These are phyloP conservation scores for Rhinocladiella mackenziei DNA, from an alignment of 2,329 filamentous ascomycete species.

Conservation along the genomic window DNA sequence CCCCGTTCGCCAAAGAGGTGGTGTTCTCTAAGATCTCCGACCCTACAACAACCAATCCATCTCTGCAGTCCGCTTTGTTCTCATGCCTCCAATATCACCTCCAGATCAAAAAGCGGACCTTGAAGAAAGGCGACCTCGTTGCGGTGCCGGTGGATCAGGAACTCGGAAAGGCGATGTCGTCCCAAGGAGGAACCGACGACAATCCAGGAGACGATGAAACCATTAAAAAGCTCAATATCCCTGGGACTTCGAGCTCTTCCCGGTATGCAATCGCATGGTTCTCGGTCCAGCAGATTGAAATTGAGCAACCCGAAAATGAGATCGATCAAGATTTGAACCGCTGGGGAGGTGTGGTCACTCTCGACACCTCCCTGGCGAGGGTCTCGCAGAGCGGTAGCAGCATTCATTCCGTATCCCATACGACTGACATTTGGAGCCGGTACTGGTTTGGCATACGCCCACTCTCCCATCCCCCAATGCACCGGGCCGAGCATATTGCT, in stretches of 20 bases:
- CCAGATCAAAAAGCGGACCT: conserved; percentile 72
- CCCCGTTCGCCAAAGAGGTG: conserved; percentile 68
- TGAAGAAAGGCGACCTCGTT: conserved; percentile 83
- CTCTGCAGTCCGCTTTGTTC: conserved; percentile 80
- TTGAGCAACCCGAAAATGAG: conserved; percentile 40
- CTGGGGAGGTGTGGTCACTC: conserved; percentile 82
- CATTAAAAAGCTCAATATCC: conserved; percentile 39
- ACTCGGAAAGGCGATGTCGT: conserved; percentile 75
- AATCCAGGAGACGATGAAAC: conserved; percentile 69
- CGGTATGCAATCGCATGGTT: conserved; percentile 67
- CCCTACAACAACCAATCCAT: conserved; percentile 78
- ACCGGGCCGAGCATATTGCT: conserved; percentile 35
- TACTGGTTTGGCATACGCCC: conserved; percentile 80
- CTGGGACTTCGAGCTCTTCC: conserved; percentile 13
- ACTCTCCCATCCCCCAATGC: conserved; percentile 48
- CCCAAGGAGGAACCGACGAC: conserved; percentile 55
- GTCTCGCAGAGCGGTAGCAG: conserved; percentile 90
- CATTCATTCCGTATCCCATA: conserved; percentile 72
- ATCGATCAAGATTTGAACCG: conserved; percentile 54
- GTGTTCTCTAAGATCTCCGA: conserved; percentile 85
- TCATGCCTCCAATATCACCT: conserved; percentile 86
- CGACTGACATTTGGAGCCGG: conserved; percentile 74
- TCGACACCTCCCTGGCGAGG: conserved; percentile 80
- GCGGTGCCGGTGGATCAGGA: conserved; percentile 84
- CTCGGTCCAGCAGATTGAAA: conserved; percentile 53